Percentiles rank a stretch among this genome's conserved stretches.
These are phyloP conservation scores for Eleusine coracana DNA, from an alignment of 176 grass and related monocot species.

Conservation along the genomic window DNA sequence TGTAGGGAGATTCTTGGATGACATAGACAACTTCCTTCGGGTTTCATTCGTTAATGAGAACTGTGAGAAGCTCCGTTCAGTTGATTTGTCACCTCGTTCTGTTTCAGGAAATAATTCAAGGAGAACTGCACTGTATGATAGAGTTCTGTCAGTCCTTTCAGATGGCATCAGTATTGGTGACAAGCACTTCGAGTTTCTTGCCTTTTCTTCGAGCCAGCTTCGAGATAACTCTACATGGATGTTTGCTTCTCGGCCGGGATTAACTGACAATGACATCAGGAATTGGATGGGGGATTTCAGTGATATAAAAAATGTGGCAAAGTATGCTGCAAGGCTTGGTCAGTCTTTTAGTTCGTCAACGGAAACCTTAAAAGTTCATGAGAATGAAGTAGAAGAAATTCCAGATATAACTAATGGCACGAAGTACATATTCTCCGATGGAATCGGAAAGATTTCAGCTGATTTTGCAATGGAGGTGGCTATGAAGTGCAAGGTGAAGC, in stretches of 20 bases:
- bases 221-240: slow-evolving; percentile 95
- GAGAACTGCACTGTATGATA: slow-evolving; percentile 59
- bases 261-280: slow-evolving; percentile 74
- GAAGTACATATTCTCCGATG: slow-evolving; percentile 79
- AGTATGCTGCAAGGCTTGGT: slow-evolving; percentile 91
- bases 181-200: slow-evolving; percentile 91
- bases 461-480: slow-evolving; percentile 77
- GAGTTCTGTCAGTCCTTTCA: slow-evolving; percentile 70
- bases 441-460: slow-evolving; percentile 82
- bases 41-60: slow-evolving; percentile 92
- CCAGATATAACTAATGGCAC: slow-evolving; percentile 68
- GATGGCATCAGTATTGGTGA: slow-evolving; percentile 75
- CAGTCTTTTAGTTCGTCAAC: slow-evolving; percentile 90
- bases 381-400: slow-evolving; percentile 60
- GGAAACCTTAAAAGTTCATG: slow-evolving; percentile 65
- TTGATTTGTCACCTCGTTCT: slow-evolving; percentile 71
- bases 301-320: slow-evolving; percentile 83
- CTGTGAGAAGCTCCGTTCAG: slow-evolving; percentile 67
- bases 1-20: slow-evolving; percentile 48
- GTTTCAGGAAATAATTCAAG: slow-evolving; percentile 35
- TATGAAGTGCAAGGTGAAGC: slow-evolving; percentile 63
- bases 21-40: slow-evolving; percentile 77
- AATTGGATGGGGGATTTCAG: slow-evolving; percentile 80
- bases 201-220: slow-evolving; percentile 94
- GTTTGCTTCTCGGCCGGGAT: slow-evolving; percentile 63